phyloP scores from a whole-genome alignment of 225 moss, liverwort and hornwort species.

The Polytrichum formosum region DNA sequence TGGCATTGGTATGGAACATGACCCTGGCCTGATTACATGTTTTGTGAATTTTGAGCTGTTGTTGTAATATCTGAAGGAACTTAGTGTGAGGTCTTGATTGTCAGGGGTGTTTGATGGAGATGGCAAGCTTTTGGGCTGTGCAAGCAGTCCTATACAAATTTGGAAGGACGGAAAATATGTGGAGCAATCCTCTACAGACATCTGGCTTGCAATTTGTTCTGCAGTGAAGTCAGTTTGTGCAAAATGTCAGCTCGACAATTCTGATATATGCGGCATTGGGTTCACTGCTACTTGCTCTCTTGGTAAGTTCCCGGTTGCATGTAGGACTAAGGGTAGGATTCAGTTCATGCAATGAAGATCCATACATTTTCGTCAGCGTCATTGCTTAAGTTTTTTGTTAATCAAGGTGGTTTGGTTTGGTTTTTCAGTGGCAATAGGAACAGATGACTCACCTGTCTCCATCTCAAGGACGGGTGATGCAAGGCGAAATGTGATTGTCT shows the following conservation, averaged over 20 bases:
- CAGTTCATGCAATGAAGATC: too few relatives aligned
- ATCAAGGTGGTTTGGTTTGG: slow-evolving; percentile 11
- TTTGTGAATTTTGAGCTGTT: too few relatives aligned
- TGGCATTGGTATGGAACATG: too few relatives aligned
- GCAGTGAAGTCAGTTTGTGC: slow-evolving; percentile 89
- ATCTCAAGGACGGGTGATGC: slow-evolving; percentile 89
- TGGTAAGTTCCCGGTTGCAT: slow-evolving; percentile 35
- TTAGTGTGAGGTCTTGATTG: background rate
- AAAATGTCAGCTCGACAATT: slow-evolving; percentile 61
- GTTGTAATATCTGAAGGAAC: too few relatives aligned
- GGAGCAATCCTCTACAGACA: slow-evolving; percentile 98
- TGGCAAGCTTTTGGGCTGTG: slow-evolving; percentile 67
- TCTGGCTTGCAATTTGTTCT: slow-evolving; percentile 95
- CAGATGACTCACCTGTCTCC: slow-evolving; percentile 90
- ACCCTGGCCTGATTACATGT: too few relatives aligned
- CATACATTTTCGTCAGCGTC: too few relatives aligned
- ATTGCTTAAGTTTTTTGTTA: background rate
- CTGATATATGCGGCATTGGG: slow-evolving; percentile 86
- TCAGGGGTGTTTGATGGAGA: slow-evolving; percentile 87
- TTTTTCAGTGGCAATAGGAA: slow-evolving; percentile 81
- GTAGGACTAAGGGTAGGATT: background rate
- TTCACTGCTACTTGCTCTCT: slow-evolving; percentile 97
- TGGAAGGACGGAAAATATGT: slow-evolving; percentile 92
- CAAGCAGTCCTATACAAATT: slow-evolving; percentile 86
- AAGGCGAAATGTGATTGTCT: slow-evolving; percentile 93